Evolutionary conservation across 2,329 filamentous ascomycete species (phyloP).

Genomic region (Pseudogymnoascus sp.): DNA sequence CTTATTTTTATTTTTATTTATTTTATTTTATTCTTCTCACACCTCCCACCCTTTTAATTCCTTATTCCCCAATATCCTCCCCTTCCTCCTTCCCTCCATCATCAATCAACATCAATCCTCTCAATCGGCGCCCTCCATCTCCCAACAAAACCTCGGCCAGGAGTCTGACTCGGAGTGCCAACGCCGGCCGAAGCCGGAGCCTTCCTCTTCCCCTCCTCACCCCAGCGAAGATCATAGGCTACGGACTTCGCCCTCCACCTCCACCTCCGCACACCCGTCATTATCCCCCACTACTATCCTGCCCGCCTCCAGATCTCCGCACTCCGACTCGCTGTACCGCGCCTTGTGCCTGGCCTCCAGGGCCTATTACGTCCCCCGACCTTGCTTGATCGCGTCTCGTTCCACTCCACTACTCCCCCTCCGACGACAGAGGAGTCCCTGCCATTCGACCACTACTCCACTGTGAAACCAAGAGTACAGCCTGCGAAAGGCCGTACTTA

Average conservation of each 20-base stretch:
- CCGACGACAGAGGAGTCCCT: neutral
- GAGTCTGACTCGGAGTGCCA: neutral
- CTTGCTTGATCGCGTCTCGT: neutral
- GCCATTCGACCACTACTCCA: neutral
- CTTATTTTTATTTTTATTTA: neutral
- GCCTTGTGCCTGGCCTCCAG: neutral
- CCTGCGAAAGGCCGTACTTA: neutral
- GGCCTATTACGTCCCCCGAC: neutral
- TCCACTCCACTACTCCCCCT: neutral
- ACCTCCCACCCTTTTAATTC: neutral
- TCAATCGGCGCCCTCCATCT: neutral
- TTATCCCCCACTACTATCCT: constrained; percentile 24
- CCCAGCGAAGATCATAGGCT: constrained; percentile 3
- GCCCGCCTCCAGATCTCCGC: constrained; percentile 4
- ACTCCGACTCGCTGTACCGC: neutral
- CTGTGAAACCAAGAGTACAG: neutral
- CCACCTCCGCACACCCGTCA: constrained; percentile 15
- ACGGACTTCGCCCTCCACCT: constrained; percentile 13
- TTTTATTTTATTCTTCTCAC: neutral
- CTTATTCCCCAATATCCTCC: neutral
- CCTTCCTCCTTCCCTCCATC: neutral
- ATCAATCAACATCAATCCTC: neutral
- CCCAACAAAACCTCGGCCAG: neutral
- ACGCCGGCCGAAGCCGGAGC: neutral
- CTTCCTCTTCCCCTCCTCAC: neutral